phyloP scores from a whole-genome alignment of 352 stramenopile species.

The Pythium rhizo-oryzae region DNA sequence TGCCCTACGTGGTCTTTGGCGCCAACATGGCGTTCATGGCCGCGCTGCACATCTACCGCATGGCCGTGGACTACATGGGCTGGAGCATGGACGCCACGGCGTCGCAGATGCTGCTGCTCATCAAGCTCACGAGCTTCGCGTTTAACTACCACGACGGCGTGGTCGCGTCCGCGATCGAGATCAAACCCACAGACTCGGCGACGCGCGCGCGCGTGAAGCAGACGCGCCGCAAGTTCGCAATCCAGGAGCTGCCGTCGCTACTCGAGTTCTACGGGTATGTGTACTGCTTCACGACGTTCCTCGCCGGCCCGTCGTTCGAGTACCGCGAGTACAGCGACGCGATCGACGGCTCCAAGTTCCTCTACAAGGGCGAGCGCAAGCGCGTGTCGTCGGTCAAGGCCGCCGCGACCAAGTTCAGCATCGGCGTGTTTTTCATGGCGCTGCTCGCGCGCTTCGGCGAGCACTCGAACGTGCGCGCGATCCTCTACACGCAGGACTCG shows the following conservation, averaged over 20 bases:
- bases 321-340: constrained; percentile 92
- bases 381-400: constrained; percentile 37
- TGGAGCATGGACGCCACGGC: constrained; percentile 88
- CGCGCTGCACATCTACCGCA: constrained; percentile 93
- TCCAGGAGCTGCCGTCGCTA: constrained; percentile 85
- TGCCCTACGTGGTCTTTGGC: constrained; percentile 89
- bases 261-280: constrained; percentile 97
- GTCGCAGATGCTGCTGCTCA: constrained; percentile 94
- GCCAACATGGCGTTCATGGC: constrained; percentile 94
- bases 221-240: constrained; percentile 44
- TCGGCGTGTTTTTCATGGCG: constrained; percentile 60
- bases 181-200: constrained; percentile 6
- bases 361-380: constrained; percentile 39
- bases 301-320: constrained; percentile 95
- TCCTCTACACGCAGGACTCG: constrained; percentile 1
- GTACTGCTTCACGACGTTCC: constrained; percentile 96
- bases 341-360: constrained; percentile 53
- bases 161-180: constrained; percentile 20
- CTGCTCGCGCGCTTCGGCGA: constrained; percentile 42
- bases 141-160: constrained; percentile 97
- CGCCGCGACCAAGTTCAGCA: constrained; percentile 52
- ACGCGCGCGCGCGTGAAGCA: not conserved
- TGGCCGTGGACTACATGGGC: constrained; percentile 96
- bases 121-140: constrained; percentile 97
- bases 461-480: constrained; percentile 27